Conservation (phyloP, 2,329 filamentous ascomycete species). For the Microdochium paspali region DNA sequence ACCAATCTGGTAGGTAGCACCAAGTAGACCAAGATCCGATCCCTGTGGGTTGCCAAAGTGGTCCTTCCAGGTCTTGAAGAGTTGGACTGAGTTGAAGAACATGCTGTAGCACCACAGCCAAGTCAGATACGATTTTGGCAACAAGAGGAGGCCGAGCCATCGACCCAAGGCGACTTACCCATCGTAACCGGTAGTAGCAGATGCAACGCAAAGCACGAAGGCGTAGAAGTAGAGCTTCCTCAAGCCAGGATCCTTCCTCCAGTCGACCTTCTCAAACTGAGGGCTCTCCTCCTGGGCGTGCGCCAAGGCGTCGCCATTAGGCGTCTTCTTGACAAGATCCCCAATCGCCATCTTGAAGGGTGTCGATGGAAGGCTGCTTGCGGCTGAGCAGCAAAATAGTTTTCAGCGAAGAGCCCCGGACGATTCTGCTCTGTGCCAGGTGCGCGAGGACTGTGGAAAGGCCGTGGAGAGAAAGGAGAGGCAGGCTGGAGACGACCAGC, state of each 20-base stretch:
- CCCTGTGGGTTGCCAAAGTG: constrained; percentile 37
- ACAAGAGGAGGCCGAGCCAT: too few relatives aligned
- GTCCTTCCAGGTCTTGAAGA: constrained; percentile 31
- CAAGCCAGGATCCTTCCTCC: constrained; percentile 45
- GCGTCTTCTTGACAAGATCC: constrained; percentile 10
- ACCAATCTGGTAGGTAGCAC: constrained; percentile 50
- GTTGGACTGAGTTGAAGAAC: constrained; percentile 34
- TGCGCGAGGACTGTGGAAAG: background rate
- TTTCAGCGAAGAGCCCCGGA: constrained; percentile 24
- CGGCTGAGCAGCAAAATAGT: constrained; percentile 3
- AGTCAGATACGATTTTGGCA: too few relatives aligned
- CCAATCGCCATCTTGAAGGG: constrained; percentile 8
- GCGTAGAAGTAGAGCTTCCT: constrained; percentile 45
- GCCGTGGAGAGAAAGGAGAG: background rate
- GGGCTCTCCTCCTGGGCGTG: constrained; percentile 37
- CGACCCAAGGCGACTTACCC: constrained; percentile 24
- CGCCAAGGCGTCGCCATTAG: constrained; percentile 8
- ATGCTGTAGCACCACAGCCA: constrained; percentile 18
- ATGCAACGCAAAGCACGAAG: constrained; percentile 40
- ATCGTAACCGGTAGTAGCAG: constrained; percentile 48
- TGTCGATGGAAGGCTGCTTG: constrained; percentile 1
- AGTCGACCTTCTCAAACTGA: constrained; percentile 38
- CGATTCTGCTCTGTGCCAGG: background rate
- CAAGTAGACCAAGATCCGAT: constrained; percentile 39
- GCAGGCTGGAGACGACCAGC: background rate